Evolutionary conservation across 1,284 basidiomycete species (phyloP).

Genomic region (Ustilago xerochloae): DNA sequence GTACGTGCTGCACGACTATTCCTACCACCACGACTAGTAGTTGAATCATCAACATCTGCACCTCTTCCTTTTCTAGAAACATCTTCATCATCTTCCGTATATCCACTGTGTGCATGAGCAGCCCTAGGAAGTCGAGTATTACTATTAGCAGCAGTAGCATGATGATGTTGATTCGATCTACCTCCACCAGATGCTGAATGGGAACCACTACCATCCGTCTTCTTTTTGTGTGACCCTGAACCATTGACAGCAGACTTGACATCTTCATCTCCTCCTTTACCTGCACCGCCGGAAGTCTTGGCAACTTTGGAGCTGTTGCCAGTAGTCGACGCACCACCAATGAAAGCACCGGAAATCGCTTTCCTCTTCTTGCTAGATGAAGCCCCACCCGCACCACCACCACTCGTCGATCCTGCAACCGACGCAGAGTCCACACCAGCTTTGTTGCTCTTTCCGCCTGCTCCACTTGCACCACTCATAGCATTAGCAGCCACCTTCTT

Average conservation of each 20-base stretch:
- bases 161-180: constrained; percentile 15
- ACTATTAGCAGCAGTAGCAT: constrained; percentile 24
- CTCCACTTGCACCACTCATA: constrained; percentile 16
- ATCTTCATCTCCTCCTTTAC: constrained; percentile 44
- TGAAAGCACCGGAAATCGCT: constrained; percentile 25
- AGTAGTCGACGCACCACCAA: constrained; percentile 6
- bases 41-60: constrained; percentile 20
- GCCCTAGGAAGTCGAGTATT: constrained; percentile 46
- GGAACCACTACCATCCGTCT: constrained; percentile 18
- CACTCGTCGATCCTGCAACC: constrained; percentile 18
- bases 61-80: constrained; percentile 9
- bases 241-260: constrained; percentile 45
- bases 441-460: constrained; percentile 37
- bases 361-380: constrained; percentile 52
- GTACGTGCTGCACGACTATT: constrained; percentile 34
- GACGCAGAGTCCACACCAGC: constrained; percentile 25
- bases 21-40: constrained; percentile 22
- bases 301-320: constrained; percentile 28
- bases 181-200: constrained; percentile 10
- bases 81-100: constrained; percentile 49
- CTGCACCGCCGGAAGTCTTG: constrained; percentile 22
- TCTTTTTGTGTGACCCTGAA: constrained; percentile 40
- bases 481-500: constrained; percentile 38
- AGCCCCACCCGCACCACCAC: background rate
- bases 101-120: constrained; percentile 40